Conservation (phyloP, 2,329 filamentous ascomycete genomes). For the Dryadomyces quercivorus region DNA sequence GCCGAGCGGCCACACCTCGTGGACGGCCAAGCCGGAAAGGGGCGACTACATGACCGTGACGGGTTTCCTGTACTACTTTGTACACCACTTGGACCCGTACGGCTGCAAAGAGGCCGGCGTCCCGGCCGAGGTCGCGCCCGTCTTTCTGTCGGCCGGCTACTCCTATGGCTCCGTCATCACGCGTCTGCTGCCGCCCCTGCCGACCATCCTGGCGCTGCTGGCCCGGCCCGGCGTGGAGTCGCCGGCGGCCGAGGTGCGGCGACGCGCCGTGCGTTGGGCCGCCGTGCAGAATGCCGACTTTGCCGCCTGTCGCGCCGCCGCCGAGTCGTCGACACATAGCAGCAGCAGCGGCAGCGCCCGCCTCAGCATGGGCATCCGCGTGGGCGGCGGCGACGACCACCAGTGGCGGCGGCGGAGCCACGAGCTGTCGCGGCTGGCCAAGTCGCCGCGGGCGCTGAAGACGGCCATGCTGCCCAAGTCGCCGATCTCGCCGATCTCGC, state of each 20-base stretch:
- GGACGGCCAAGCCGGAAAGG: conserved; percentile 71
- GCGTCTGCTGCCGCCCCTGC: conserved; percentile 53
- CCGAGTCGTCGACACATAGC: conserved; percentile 5
- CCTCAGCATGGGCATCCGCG: conserved; percentile 26
- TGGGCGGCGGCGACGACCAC: conserved; percentile 36
- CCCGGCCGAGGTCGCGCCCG: conserved; percentile 10
- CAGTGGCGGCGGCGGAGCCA: conserved; percentile 12
- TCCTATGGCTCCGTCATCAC: conserved; percentile 84
- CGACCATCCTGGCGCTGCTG: conserved; percentile 49
- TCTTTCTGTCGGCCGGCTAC: conserved; percentile 58
- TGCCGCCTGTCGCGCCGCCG: conserved; percentile 19
- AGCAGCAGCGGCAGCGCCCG: conserved; percentile 11
- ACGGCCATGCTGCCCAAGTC: background rate
- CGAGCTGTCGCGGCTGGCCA: background rate
- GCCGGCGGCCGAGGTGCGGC: conserved; percentile 54
- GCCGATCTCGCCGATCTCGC: background rate
- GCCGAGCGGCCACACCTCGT: conserved; percentile 58
- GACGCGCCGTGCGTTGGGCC: conserved; percentile 57
- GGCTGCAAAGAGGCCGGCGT: conserved; percentile 2
- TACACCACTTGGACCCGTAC: conserved; percentile 43
- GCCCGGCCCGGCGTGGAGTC: conserved; percentile 37
- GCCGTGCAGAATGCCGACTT: conserved; percentile 43
- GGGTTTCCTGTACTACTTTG: conserved; percentile 68
- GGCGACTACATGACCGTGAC: conserved; percentile 73
- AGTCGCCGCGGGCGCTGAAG: background rate